A percentile compares a stretch with the other conserved stretches of the same genome.
phyloP scores from a whole-genome alignment of 176 grass and related monocot genomes.

The Saccharum spontaneum region DNA sequence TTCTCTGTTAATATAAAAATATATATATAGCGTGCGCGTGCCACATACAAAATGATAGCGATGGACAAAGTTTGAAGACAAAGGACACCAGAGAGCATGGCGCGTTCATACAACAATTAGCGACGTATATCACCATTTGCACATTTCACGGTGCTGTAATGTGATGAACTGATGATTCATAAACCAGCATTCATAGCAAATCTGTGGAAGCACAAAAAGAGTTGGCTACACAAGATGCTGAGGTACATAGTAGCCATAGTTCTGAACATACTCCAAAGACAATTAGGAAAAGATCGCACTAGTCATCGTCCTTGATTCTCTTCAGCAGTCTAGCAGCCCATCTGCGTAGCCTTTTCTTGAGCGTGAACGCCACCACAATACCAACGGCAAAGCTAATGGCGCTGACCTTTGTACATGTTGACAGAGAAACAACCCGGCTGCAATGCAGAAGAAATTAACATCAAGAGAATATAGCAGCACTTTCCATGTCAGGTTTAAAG shows the following conservation, averaged over 20 bases:
- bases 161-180: not conserved
- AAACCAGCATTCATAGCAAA: not conserved
- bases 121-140: not conserved
- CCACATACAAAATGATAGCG: not conserved
- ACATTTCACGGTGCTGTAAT: not conserved
- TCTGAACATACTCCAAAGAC: not conserved
- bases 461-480: not conserved
- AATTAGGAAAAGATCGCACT: not conserved
- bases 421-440: constrained; percentile 66
- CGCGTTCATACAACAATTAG: too few species aligned
- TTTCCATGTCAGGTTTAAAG: not conserved
- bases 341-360: constrained; percentile 62
- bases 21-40: not conserved
- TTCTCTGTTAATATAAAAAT: too few species aligned
- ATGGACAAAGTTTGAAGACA: too few species aligned
- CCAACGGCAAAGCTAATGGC: constrained; percentile 65
- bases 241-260: not conserved
- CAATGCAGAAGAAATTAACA: not conserved
- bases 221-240: not conserved
- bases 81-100: too few species aligned
- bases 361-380: constrained; percentile 60
- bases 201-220: not conserved
- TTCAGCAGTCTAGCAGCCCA: constrained; percentile 72
- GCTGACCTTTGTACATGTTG: constrained; percentile 64
- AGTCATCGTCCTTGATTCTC: constrained; percentile 66